These are phyloP conservation scores for Microcos paniculata DNA, from an alignment of 345 rosid species.

Conservation along the genomic window DNA sequence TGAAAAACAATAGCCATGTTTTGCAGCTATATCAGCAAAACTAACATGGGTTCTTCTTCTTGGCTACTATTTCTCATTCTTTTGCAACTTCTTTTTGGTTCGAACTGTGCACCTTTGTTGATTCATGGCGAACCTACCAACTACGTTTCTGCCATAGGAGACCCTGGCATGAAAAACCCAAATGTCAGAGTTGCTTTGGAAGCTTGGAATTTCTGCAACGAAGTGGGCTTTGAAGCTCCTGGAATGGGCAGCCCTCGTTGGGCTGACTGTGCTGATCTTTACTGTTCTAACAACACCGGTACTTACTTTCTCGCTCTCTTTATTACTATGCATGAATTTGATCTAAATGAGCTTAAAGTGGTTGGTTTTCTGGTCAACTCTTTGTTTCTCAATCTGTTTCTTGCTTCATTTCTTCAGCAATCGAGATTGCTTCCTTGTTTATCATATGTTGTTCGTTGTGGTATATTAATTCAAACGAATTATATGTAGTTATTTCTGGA, in stretches of 20 bases:
- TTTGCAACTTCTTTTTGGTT: slow-evolving; percentile 2
- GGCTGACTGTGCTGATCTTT: slow-evolving; percentile 58
- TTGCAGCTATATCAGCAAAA: not conserved
- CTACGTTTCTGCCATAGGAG: slow-evolving; percentile 48
- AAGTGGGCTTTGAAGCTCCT: slow-evolving; percentile 59
- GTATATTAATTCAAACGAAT: not conserved
- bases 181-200: slow-evolving; percentile 54
- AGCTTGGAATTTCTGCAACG: slow-evolving; percentile 74
- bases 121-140: slow-evolving; percentile 11
- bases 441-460: not conserved
- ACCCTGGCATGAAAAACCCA: slow-evolving; percentile 55
- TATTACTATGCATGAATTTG: not conserved
- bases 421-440: not conserved
- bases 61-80: not conserved
- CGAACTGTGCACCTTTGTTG: not conserved
- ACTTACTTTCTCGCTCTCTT: slow-evolving; percentile 3
- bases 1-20: slow-evolving; percentile 2
- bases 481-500: not conserved
- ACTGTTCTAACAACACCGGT: slow-evolving; percentile 33
- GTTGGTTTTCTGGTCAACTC: not conserved
- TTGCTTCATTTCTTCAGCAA: not conserved
- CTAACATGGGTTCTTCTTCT: not conserved
- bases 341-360: not conserved
- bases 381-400: not conserved
- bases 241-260: slow-evolving; percentile 58